Base-by-base conservation (phyloP, 2,329 filamentous ascomycete genomes). In the Botrytis byssoidea region DNA sequence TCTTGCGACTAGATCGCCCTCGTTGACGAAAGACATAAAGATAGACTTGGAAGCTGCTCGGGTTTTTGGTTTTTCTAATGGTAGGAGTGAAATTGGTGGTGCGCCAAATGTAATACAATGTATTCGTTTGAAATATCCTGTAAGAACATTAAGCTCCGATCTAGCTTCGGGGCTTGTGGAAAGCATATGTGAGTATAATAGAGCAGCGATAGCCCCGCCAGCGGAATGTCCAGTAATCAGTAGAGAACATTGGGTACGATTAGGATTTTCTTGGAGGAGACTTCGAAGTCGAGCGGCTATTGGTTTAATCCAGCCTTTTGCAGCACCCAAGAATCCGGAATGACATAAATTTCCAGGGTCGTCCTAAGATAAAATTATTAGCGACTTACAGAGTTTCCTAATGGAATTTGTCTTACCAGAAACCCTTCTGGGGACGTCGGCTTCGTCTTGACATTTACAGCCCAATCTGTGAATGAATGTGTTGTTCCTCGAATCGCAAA, bases 101-200 rank as follows among this genome's bases (percentile, higher is more conserved):
- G 93, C 88, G n/a, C 94, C 94, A 77, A 97, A 97, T 0, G 92
- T 95, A 59, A 97, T 85, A 82, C 94, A 97, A 82, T 97, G 93
- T 4, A 97, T 87, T 60, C 93, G 86, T 79, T 91, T 92, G 83
- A 97, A 96, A 82, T 86, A 90, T 2, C 86, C 86, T 0, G 91
- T 90, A 7, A 97, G 86, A 46, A 85, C 81, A 74, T 87, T 93
- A 61, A 97, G 88, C 79, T 95, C 92, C 10, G 91, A 93, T 60
- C 85, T 81, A 4, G 91, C 85, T 3, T 82, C 82, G 20, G 81
- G 82, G 1, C 86, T 87, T 3, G 84, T 85, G 3, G 89, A 85
- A 57, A 95, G 87, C 91, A 97, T 95, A 82, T 97, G 94, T 51
- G 88, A 87, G 82, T 94, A 97, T 0, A 97, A 85, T 18, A 97